Evolutionary conservation across 1,284 basidiomycete genomes (phyloP).

Genomic region (Pyrrhoderma noxium): DNA sequence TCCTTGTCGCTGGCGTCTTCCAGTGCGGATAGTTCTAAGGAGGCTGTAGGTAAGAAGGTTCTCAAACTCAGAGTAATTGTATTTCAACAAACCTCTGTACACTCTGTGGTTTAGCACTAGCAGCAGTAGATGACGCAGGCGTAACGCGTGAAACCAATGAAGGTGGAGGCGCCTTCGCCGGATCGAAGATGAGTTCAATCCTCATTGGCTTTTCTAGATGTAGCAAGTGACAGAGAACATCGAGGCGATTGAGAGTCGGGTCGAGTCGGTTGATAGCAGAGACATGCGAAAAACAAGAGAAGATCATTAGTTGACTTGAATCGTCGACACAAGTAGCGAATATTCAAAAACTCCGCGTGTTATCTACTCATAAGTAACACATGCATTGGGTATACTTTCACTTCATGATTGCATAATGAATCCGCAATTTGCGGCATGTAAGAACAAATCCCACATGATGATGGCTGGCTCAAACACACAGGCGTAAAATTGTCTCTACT

Average conservation of each 20-base stretch:
- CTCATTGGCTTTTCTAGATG: slow-evolving; percentile 90
- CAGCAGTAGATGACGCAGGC: slow-evolving; percentile 39
- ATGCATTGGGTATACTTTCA: too few relatives aligned
- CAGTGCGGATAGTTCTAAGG: slow-evolving; percentile 20
- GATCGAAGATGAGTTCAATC: slow-evolving; percentile 95
- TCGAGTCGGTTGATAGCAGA: neutral
- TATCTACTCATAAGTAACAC: neutral
- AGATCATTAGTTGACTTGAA: slow-evolving; percentile 57
- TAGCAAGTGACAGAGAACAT: slow-evolving; percentile 16
- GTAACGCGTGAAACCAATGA: slow-evolving; percentile 67
- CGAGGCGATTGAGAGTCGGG: slow-evolving; percentile 2
- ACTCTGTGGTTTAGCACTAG: slow-evolving; percentile 24
- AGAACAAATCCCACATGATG: too few relatives aligned
- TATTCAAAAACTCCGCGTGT: slow-evolving; percentile 5
- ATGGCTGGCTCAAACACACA: too few relatives aligned
- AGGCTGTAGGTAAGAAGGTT: slow-evolving; percentile 15
- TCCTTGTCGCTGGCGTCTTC: slow-evolving; percentile 40
- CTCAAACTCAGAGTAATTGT: slow-evolving; percentile 14
- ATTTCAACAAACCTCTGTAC: slow-evolving; percentile 36
- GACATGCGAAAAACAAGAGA: slow-evolving; percentile 26
- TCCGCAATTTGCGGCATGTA: too few relatives aligned
- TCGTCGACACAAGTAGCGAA: slow-evolving; percentile 1
- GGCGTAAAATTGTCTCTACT: too few relatives aligned
- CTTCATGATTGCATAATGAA: too few relatives aligned
- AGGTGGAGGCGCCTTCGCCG: slow-evolving; percentile 56